Evolutionary conservation across 2,329 filamentous ascomycete species (phyloP), one percentile per base, ranked within the genome.

Genomic region (Calonectria honghensis): DNA sequence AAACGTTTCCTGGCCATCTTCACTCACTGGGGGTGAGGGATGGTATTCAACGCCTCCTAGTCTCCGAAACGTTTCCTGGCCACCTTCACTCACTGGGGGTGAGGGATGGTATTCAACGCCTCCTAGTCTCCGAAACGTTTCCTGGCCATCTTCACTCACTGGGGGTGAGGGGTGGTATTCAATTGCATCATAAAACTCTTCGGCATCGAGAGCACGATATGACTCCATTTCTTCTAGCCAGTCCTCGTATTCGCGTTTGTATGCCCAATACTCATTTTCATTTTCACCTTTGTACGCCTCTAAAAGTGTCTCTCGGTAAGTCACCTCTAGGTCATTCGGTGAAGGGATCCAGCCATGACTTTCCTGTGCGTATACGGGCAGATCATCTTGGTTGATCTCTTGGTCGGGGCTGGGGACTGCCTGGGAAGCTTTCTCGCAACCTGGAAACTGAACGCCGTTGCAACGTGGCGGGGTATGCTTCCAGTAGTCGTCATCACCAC

Each of bases 401-500:
- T 37, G 6, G 11, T 29, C 9, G 7, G 9, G 9, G 7, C 4
- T 20, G 20, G 4, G 24, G 16, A 1, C 3, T 27, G 4, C 16
- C n/a, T 29, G 11, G 6, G 16, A 20, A 13, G 9, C 35, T 11
- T 63, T 29, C 13, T 63, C 37, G 9, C 57, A 63, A 16, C 45
- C 39, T 31, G 35, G 24, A 41, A 37, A 63, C 6, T 37, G 39
- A 10, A 24, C 24, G 1, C 1, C 3, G 13, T 27, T 41, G 27
- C 35, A 63, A 27, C 13, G 27, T 10, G 39, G 57, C 10, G 57
- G 39, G 31, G n/a, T 4, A 7, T 11, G 2, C 29, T 63, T 68
- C 65, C 50, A 68, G 13, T 68, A 52, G 16, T 68, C 65, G 4
- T 52, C 48, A 29, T 9, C 18, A 1, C 67, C 69, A 5, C 31